Base-by-base conservation (phyloP, 129 eudicot species). In the Centella asiatica region DNA sequence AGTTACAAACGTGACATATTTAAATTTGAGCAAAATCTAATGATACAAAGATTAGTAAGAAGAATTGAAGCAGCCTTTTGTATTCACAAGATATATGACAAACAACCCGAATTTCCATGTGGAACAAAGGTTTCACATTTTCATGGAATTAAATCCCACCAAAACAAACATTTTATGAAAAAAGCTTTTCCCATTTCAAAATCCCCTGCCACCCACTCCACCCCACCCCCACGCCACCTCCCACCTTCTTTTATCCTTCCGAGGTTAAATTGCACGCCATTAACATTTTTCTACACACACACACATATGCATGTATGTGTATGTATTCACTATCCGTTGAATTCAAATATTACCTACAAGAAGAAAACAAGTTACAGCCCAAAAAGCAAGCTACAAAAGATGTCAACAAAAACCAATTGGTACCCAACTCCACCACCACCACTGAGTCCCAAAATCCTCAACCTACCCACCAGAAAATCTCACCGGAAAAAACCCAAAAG, bases 371-470 rank as follows among this genome's bases (percentile, higher is more conserved):
- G 11, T 65, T 31, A 55, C 54, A 71, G 18, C 44, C 37, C 29
- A 69, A 15, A 53, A n/a, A n/a, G n/a, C n/a, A n/a, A n/a, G n/a
- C n/a, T n/a, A n/a, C 24, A 33, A 40, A 64, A 18, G 26, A 77
- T 76, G 83, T 72, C 80, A 65, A 62, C 84, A 34, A 83, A 70
- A 44, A 56, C 83, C 31, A 86, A 76, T 70, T 76, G 90, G 86
- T 79, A 79, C 39, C 81, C 85, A 39, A 72, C 79, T 19, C 85
- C 80, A 64, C 89, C 86, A 17, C 83, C 93, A 17, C 93, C 93
- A 37, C 90, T 94, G 0, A 80, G 72, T 65, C 95, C 95, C 17
- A 84, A 79, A 62, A 81, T 86, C 78, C 89, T 90, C 65, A 79
- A 90, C 79, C 66, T 92, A 4, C 95, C 95, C 20, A 76, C 95